A percentile compares a stretch with the other conserved stretches of the same genome.
Conservation (phyloP, 2,329 filamentous ascomycete species). For the Fonsecaea monophora region DNA sequence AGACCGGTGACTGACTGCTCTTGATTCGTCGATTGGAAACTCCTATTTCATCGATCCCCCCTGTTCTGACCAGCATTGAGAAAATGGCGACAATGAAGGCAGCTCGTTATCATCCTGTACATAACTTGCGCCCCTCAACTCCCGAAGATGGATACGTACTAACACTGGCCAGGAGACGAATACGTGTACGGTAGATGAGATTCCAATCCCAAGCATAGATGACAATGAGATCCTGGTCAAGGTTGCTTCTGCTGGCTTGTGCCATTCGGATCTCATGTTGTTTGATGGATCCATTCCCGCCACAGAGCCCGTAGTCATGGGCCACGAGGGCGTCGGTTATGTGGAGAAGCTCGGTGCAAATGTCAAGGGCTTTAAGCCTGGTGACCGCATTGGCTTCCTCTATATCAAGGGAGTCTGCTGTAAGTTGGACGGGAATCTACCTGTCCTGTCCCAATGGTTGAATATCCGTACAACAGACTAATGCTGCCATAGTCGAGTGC, state of each 20-base stretch:
- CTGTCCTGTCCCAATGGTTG: neutral
- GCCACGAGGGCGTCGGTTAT: slow-evolving; percentile 23
- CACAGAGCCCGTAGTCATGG: slow-evolving; percentile 21
- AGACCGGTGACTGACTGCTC: too few species aligned
- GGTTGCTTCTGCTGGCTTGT: slow-evolving; percentile 16
- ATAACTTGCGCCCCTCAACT: neutral
- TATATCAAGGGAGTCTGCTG: slow-evolving; percentile 22
- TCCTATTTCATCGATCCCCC: neutral
- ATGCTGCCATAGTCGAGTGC: slow-evolving; percentile 9
- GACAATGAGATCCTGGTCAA: slow-evolving; percentile 22
- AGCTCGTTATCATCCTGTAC: slow-evolving; percentile 20
- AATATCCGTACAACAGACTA: neutral
- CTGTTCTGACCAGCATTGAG: neutral
- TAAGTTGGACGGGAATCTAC: slow-evolving; percentile 2
- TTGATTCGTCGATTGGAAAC: neutral
- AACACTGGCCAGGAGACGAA: slow-evolving; percentile 11
- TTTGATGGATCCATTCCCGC: slow-evolving; percentile 23
- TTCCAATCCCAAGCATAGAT: slow-evolving; percentile 12
- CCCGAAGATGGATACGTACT: neutral
- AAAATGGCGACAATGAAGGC: slow-evolving; percentile 20
- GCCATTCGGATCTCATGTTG: slow-evolving; percentile 24
- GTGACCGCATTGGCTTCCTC: slow-evolving; percentile 23
- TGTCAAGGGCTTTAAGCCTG: slow-evolving; percentile 19
- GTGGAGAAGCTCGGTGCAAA: slow-evolving; percentile 16
- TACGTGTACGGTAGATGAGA: slow-evolving; percentile 12